Evolutionary conservation across 768 basidiomycete species (phyloP), one percentile per base, ranked within the genome.

Genomic region (Favolaschia claudopus): DNA sequence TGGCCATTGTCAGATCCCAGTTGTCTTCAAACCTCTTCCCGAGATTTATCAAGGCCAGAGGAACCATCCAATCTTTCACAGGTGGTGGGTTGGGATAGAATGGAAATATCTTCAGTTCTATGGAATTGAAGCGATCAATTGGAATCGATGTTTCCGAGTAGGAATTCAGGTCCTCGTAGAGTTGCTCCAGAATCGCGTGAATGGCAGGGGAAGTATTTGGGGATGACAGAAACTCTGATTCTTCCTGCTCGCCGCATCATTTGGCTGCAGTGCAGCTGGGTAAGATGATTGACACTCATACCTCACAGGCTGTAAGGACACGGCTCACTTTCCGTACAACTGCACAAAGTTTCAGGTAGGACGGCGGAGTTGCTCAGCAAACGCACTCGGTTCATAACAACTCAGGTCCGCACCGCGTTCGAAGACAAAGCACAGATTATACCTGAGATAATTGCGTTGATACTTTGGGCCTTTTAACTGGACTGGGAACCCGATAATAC

Each of bases 391-490:
- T 64, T 99, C 96, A 76, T 96, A 99, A 64, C 95, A 96, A 69
- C 93, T 95, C 51, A 98, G 78, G 72, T 97, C 95, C 12, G 94
- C 94, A 24, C 85, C 84, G 40, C 92, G 87, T 43, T 95, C 91
- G 73, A 99, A 99, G 4, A 98, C 96, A 72, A 98, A 97, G 74
- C 96, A 98, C 25, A 98, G 76, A 71, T 99, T 99, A 76, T 92
- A 98, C 62, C 90, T 83, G 74, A 97, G 96, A 72, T 91, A 93
- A 69, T 95, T 91, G 25, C 96, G 83, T 54, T 86, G 80, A 70
- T 98, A 97, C 63, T 80, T 85, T 32, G 25, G 33, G 65, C 87
- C 91, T 47, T 82, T 79, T 48, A 95, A 78, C 61, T 90, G 85
- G 40, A 93, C 88, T 3, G 97, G 97, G 69, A 96, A 95, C 1